These are phyloP conservation scores for Mycena citricolor DNA, from an alignment of 1,284 basidiomycete species.

Conservation along the genomic window DNA sequence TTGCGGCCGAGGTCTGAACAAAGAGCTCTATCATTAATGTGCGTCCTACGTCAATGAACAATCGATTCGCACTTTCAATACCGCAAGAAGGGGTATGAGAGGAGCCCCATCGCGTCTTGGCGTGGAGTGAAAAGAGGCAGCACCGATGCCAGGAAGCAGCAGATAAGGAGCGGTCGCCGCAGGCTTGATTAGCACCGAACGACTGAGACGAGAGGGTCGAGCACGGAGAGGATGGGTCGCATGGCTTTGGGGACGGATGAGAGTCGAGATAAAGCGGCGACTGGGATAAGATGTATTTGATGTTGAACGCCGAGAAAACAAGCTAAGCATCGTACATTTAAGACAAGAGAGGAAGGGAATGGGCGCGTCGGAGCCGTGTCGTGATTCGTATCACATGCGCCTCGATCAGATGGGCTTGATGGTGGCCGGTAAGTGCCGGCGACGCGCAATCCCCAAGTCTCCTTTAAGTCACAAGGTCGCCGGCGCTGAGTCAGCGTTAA, in stretches of 20 bases:
- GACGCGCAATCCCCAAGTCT: too few species aligned
- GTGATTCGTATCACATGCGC: too few species aligned
- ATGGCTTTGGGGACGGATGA: constrained; percentile 9
- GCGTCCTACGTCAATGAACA: constrained; percentile 6
- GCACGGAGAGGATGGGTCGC: constrained; percentile 11
- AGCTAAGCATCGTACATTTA: constrained; percentile 28
- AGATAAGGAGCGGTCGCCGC: constrained; percentile 9
- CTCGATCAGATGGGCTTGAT: too few species aligned
- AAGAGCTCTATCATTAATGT: background rate
- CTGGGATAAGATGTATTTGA: constrained; percentile 1
- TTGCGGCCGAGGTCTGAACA: constrained; percentile 47
- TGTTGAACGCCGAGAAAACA: constrained; percentile 24
- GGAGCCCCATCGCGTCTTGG: constrained; percentile 34
- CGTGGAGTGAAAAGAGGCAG: constrained; percentile 33
- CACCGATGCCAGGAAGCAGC: constrained; percentile 2
- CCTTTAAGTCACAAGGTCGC: too few species aligned
- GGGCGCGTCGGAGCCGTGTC: too few species aligned
- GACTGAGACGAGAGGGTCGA: constrained; percentile 13
- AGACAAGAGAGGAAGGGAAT: too few species aligned
- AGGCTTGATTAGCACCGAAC: constrained; percentile 3
- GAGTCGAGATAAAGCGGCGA: constrained; percentile 13
- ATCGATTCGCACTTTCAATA: constrained; percentile 56
- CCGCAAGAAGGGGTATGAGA: constrained; percentile 39
- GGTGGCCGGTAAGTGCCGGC: too few species aligned
- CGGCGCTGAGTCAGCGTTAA: too few species aligned